Base-by-base conservation (phyloP, 306 rosid genomes). In the Ceratonia siliqua region DNA sequence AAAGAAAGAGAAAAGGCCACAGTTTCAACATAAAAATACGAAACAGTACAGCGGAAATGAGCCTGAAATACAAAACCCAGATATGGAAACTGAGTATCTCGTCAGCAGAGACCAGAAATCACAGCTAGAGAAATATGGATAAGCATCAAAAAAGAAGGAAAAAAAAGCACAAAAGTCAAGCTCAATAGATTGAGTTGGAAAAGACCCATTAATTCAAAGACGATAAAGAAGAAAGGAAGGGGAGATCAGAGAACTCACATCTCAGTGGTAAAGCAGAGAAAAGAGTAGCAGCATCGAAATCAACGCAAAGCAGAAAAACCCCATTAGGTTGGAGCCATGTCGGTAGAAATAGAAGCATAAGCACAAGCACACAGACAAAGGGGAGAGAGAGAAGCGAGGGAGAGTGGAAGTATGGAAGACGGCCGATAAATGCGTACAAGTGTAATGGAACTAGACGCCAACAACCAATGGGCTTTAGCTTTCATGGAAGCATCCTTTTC, bases 281-380 rank as follows among this genome's bases (percentile, higher is more conserved):
- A 69, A 73, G 53, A 73, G 84, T 56, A 78, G 81, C 62, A 70
- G 62, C 74, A 73, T 63, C 35, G 70, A 64, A 79, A 63, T 59
- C 72, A 66, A 76, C 64, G 79, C 57, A 73, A 66, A 78, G 62
- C 27, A 78, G 67, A 58, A 70, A 13, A 83, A 79, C 79, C 93
- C 97, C 93, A 83, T 84, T 68, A 62, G 86, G 33, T 87, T 83
- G 89, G 91, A 89, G 55, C 41, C 75, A 80, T 87, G 94, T 85
- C 79, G 85, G 87, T 46, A 56, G 20, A 81, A 70, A 57, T 66
- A 80, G 82, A 79, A 76, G 84, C 78, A 76, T 6, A 79, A 66
- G 66, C 68, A 62, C 54, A 62, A 36, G 24, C 25, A 21, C 50
- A 32, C 36, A 14, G 42, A 45, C 17, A 41, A 1, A 35, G 25